Conservation (phyloP, 495 filamentous ascomycete genomes). For the Talaromyces trachyspermus region DNA sequence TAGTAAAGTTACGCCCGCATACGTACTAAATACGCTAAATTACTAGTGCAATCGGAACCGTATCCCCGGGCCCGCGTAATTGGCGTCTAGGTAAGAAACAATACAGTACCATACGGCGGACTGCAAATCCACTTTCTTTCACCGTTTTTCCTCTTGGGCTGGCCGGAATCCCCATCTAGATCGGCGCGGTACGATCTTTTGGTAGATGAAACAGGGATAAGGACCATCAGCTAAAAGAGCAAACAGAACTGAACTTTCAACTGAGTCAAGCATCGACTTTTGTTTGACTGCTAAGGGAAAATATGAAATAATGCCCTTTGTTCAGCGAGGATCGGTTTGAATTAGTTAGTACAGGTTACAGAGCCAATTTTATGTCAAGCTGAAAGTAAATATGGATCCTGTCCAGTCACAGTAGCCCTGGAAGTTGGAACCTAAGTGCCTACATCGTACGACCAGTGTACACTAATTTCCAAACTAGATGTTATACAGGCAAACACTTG, state of each 20-base stretch:
- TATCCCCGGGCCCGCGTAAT: slow-evolving; percentile 4
- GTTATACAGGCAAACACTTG: no score
- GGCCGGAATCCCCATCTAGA: not conserved
- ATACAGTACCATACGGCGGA: not conserved
- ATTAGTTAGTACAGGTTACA: no score
- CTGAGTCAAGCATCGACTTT: no score
- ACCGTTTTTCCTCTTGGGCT: slow-evolving; percentile 3
- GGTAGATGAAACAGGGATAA: no score
- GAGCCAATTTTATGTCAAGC: no score
- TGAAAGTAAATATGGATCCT: no score
- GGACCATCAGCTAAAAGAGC: no score
- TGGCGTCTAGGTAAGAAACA: not conserved
- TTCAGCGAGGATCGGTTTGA: not conserved
- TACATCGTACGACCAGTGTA: no score
- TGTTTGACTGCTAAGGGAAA: not conserved
- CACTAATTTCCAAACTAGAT: no score
- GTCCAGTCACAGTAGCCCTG: no score
- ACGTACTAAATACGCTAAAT: not conserved
- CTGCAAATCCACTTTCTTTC: slow-evolving; percentile 4
- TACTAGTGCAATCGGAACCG: slow-evolving; percentile 5
- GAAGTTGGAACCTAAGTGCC: no score
- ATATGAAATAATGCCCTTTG: slow-evolving; percentile 3
- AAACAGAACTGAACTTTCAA: not conserved
- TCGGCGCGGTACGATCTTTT: no score
- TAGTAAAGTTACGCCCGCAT: not conserved